Evolutionary conservation across 2,329 filamentous ascomycete genomes (phyloP).

Genomic region (Camptophora hylomeconis): DNA sequence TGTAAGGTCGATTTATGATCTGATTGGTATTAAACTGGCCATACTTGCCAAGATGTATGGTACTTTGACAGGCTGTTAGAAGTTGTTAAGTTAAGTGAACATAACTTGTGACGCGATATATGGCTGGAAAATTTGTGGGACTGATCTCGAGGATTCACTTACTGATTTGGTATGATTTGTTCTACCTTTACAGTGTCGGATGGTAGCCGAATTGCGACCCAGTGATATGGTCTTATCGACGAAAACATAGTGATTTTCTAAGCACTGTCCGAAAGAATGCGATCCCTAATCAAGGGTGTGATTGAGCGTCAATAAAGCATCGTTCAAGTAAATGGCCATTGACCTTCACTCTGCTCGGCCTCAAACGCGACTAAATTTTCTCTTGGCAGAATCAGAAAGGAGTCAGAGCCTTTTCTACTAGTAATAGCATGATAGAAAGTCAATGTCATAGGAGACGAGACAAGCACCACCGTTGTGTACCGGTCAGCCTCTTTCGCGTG

Average conservation of each 20-base stretch:
- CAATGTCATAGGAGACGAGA: too few species aligned
- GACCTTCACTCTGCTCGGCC: too few species aligned
- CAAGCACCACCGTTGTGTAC: too few species aligned
- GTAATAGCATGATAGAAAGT: too few species aligned
- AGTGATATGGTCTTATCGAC: slow-evolving; percentile 36
- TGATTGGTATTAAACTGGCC: slow-evolving; percentile 82
- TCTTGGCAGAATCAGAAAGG: too few species aligned
- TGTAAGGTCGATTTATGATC: slow-evolving; percentile 78
- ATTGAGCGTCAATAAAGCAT: too few species aligned
- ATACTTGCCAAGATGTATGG: slow-evolving; percentile 82
- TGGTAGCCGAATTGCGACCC: slow-evolving; percentile 43
- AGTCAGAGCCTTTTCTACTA: too few species aligned
- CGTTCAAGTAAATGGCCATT: too few species aligned
- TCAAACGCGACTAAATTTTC: too few species aligned
- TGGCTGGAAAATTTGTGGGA: slow-evolving; percentile 8
- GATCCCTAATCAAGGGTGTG: too few species aligned
- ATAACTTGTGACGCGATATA: slow-evolving; percentile 3
- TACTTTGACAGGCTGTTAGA: too few species aligned
- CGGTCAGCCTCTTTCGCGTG: too few species aligned
- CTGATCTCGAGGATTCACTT: slow-evolving; percentile 27
- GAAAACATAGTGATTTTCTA: slow-evolving; percentile 35
- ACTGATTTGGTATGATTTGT: slow-evolving; percentile 51
- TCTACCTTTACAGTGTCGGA: slow-evolving; percentile 46
- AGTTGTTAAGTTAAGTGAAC: not conserved
- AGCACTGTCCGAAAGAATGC: slow-evolving; percentile 2